phyloP scores from a whole-genome alignment of 1,139 yeast species.

The Candida tropicalis region DNA sequence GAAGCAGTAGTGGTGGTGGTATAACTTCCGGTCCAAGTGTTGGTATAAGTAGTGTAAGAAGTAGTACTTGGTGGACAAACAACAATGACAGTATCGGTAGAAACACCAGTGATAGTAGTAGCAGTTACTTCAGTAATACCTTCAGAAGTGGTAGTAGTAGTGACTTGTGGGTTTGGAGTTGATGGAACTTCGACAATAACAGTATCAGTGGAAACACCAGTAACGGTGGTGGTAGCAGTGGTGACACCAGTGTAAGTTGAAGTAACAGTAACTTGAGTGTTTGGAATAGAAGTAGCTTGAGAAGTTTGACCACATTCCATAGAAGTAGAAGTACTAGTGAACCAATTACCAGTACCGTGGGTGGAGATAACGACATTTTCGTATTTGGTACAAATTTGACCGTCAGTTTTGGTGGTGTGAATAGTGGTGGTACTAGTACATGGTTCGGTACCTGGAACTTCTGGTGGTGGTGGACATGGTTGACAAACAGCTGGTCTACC shows the following conservation, averaged over 20 bases:
- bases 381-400: slow-evolving; percentile 16
- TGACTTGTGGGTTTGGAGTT: slow-evolving; percentile 6
- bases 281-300: slow-evolving; percentile 7
- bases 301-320: slow-evolving; percentile 4
- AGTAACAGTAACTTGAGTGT: slow-evolving; percentile 8
- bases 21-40: slow-evolving; percentile 6
- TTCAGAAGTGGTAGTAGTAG: slow-evolving; percentile 5
- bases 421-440: slow-evolving; percentile 19
- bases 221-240: slow-evolving; percentile 5
- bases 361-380: slow-evolving; percentile 10
- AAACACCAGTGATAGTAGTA: slow-evolving; percentile 4
- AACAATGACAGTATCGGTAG: slow-evolving; percentile 5
- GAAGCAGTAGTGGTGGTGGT: slow-evolving; percentile 3
- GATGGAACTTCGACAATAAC: slow-evolving; percentile 9
- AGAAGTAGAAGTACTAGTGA: slow-evolving; percentile 7
- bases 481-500: slow-evolving; percentile 9
- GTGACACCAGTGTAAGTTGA: slow-evolving; percentile 9
- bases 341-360: slow-evolving; percentile 4
- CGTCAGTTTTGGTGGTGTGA: slow-evolving; percentile 19
- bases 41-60: slow-evolving; percentile 1
- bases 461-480: slow-evolving; percentile 7
- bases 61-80: slow-evolving; percentile 2
- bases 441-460: slow-evolving; percentile 7
- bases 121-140: slow-evolving; percentile 5
- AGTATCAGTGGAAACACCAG: slow-evolving; percentile 7